These are phyloP conservation scores for Calonectria pseudoreteaudii DNA, from an alignment of 2,329 filamentous ascomycete species.

Conservation along the genomic window DNA sequence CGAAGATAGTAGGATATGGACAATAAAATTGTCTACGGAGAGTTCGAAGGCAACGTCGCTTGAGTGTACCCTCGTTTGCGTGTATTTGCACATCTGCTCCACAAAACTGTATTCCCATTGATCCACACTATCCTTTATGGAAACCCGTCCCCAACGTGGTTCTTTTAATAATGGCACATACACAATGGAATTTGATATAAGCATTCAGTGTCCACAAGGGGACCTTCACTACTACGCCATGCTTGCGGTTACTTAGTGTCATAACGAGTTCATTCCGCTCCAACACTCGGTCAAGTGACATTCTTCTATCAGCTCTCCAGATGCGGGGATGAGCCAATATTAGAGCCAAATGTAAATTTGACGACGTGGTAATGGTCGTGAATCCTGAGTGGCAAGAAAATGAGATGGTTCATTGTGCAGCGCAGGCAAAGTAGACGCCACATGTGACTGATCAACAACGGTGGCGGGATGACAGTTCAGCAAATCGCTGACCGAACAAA, in stretches of 20 bases:
- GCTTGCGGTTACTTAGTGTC: neutral
- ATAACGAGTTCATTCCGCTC: neutral
- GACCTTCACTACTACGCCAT: too few relatives aligned
- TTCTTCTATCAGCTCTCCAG: neutral
- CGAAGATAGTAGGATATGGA: too few relatives aligned
- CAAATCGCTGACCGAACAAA: neutral
- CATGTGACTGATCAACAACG: neutral
- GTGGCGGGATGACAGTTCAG: neutral
- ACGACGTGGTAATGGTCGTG: neutral
- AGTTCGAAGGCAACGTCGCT: neutral
- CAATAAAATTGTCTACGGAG: neutral
- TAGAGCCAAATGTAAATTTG: neutral
- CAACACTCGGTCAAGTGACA: neutral
- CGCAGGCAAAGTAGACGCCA: neutral
- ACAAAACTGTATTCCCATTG: neutral
- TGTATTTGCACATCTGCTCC: neutral
- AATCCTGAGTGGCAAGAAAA: neutral
- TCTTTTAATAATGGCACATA: neutral
- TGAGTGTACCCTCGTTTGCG: neutral
- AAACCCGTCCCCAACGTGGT: too few relatives aligned
- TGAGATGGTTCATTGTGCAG: neutral
- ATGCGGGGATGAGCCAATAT: neutral
- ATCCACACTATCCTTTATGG: neutral
- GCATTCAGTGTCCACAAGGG: too few relatives aligned
- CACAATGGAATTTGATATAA: neutral